These are phyloP conservation scores for Polyporus tsugae DNA, from an alignment of 1,284 basidiomycete species.

Conservation along the genomic window DNA sequence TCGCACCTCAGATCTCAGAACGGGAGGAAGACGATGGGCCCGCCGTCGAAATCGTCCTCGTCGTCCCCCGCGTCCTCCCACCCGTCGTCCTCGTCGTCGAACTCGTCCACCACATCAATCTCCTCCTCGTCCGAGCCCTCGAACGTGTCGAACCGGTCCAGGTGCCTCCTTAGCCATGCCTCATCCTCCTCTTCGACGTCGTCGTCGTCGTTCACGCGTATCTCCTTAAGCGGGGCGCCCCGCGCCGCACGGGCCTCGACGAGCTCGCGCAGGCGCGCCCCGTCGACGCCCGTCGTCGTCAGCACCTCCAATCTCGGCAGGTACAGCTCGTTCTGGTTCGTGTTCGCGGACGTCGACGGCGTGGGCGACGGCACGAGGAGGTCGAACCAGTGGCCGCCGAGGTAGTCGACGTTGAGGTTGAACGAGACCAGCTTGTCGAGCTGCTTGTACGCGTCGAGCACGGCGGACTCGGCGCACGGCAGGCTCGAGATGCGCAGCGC, in stretches of 20 bases:
- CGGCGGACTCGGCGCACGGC: constrained; percentile 49
- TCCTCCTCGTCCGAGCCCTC: constrained; percentile 39
- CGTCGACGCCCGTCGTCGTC: constrained; percentile 52
- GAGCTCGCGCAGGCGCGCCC: constrained; percentile 50
- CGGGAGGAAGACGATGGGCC: constrained; percentile 19
- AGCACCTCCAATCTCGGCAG: constrained; percentile 54
- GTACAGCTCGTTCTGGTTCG: constrained; percentile 21
- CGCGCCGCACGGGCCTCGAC: constrained; percentile 52
- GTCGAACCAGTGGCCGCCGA: constrained; percentile 47
- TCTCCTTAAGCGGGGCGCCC: constrained; percentile 51
- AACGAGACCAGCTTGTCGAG: constrained; percentile 49
- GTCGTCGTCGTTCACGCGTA: constrained; percentile 50
- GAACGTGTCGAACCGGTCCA: constrained; percentile 35
- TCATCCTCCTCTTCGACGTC: constrained; percentile 28
- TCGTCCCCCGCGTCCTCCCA: constrained; percentile 26
- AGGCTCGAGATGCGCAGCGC: constrained; percentile 54
- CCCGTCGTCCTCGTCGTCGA: constrained; percentile 31
- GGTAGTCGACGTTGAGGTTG: constrained; percentile 53
- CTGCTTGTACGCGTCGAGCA: constrained; percentile 48
- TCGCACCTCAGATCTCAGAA: constrained; percentile 5
- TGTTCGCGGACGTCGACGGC: constrained; percentile 6
- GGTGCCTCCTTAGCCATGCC: constrained; percentile 33
- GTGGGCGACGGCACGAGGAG: constrained; percentile 41
- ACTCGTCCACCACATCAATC: constrained; percentile 22
- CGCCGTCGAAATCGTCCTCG: constrained; percentile 19